Conservation (phyloP, 164 flowering plant genomes). For the Malania oleifera region DNA sequence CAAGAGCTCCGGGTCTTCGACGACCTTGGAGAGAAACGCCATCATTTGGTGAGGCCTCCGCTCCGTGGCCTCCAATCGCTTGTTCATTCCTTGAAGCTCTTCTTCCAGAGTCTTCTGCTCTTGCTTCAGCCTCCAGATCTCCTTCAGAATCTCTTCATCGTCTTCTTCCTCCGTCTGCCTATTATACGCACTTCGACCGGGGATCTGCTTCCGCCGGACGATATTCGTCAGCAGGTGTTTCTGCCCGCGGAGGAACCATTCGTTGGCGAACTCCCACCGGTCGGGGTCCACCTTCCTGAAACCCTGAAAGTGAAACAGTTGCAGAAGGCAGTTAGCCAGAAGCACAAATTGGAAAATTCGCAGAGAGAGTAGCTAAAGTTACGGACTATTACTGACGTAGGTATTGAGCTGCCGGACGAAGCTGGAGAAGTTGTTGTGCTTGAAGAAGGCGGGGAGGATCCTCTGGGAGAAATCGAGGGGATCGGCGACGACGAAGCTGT, state of each 20-base stretch:
- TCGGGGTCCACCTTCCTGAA: constrained; percentile 84
- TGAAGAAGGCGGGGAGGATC: constrained; percentile 69
- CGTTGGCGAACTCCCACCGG: constrained; percentile 85
- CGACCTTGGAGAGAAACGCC: constrained; percentile 69
- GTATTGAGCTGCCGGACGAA: constrained; percentile 93
- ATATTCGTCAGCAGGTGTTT: constrained; percentile 60
- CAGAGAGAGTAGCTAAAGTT: too few species aligned
- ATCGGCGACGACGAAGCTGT: constrained; percentile 79
- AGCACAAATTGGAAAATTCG: too few species aligned
- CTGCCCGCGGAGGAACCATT: constrained; percentile 78
- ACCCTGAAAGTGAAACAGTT: constrained; percentile 36
- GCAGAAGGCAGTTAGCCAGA: not conserved
- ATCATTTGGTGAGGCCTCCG: constrained; percentile 82
- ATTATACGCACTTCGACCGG: constrained; percentile 2
- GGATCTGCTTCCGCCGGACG: constrained; percentile 43
- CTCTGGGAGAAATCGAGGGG: constrained; percentile 62
- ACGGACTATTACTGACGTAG: constrained; percentile 43
- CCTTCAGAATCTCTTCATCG: constrained; percentile 43
- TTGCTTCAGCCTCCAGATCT: constrained; percentile 50
- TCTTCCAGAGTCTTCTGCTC: constrained; percentile 59
- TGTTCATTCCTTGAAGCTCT: constrained; percentile 54
- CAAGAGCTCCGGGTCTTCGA: constrained; percentile 61
- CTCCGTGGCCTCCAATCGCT: constrained; percentile 69
- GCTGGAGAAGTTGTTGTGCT: constrained; percentile 96
- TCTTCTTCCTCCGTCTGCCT: constrained; percentile 22